These are phyloP conservation scores for Tephrocybe sp. DNA, from an alignment of 768 basidiomycete genomes.

Conservation along the genomic window DNA sequence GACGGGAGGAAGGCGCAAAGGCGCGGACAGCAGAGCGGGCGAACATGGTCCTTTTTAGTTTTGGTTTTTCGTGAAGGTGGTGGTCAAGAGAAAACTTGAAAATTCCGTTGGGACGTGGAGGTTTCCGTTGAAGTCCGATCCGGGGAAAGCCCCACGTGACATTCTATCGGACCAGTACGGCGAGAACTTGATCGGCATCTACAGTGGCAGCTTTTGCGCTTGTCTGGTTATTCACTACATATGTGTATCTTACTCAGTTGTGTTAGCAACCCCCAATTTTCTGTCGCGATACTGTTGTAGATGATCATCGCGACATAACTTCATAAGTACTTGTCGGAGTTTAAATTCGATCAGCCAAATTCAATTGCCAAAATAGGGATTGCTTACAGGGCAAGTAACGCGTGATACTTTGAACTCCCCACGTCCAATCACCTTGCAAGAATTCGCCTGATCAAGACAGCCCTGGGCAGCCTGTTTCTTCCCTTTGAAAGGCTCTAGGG, in stretches of 20 bases:
- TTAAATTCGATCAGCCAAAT: no score
- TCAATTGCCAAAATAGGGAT: no score
- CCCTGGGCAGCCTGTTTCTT: neutral
- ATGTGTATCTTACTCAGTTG: no score
- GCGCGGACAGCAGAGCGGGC: slow-evolving; percentile 62
- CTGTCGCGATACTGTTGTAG: no score
- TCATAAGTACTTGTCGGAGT: no score
- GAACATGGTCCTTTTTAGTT: slow-evolving; percentile 65
- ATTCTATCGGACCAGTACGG: neutral
- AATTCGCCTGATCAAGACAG: no score
- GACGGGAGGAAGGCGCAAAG: slow-evolving; percentile 55
- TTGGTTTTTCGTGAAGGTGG: slow-evolving; percentile 10
- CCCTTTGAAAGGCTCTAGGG: neutral
- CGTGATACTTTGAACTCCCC: no score
- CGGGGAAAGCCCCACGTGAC: neutral
- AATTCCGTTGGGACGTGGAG: neutral
- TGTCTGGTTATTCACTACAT: no score
- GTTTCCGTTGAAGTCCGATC: slow-evolving; percentile 15
- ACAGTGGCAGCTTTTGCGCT: neutral
- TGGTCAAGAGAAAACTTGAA: slow-evolving; percentile 17
- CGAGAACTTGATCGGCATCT: neutral
- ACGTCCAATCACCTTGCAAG: no score
- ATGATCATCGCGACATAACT: no score
- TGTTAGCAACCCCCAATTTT: no score
- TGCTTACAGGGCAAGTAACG: no score